These are phyloP conservation scores for Pachyrhizus erosus DNA, from an alignment of 306 rosid genomes.

Conservation along the genomic window DNA sequence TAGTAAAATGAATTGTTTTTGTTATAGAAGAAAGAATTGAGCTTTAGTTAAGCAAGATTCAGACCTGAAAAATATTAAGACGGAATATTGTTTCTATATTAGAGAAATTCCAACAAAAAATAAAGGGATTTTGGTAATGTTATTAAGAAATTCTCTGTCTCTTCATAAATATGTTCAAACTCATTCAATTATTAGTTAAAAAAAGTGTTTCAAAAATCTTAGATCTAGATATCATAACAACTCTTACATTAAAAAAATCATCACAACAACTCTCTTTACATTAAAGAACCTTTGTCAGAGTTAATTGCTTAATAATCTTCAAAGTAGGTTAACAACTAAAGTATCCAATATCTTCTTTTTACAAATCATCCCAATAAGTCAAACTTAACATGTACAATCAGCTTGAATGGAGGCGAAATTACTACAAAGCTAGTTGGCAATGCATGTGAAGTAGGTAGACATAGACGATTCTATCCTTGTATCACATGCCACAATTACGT, in stretches of 20 bases:
- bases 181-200: no score
- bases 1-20: no score
- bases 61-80: background rate
- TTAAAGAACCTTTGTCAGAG: no score
- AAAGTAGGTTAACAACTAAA: constrained; percentile 36
- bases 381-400: background rate
- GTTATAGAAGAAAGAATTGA: background rate
- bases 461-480: background rate
- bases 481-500: background rate
- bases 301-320: background rate
- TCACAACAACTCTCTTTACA: no score
- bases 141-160: no score
- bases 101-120: background rate
- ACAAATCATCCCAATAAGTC: constrained; percentile 7
- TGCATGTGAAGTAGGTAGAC: background rate
- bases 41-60: background rate
- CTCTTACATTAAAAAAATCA: no score
- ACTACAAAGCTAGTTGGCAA: background rate
- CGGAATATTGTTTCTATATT: background rate
- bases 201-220: no score
- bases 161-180: no score
- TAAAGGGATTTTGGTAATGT: no score
- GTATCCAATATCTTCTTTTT: background rate
- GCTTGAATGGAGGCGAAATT: background rate
- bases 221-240: no score